Conservation (phyloP, 2,329 filamentous ascomycete species). For the Cryphonectria japonica region DNA sequence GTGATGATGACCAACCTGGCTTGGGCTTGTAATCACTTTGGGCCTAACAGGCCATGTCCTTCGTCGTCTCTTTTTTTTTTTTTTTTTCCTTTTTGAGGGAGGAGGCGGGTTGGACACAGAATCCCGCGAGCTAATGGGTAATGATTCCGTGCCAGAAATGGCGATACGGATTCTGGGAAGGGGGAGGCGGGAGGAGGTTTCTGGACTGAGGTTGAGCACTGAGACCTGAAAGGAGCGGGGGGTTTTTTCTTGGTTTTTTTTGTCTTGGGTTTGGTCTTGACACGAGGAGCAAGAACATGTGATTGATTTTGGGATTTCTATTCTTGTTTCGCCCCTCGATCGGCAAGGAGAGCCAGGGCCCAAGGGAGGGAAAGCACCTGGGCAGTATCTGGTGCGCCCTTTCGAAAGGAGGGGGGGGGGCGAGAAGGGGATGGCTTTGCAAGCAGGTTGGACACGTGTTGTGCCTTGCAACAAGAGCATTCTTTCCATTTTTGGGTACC, state of each 20-base stretch:
- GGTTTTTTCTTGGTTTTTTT: too few species aligned
- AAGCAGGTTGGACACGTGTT: not conserved
- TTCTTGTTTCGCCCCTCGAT: too few species aligned
- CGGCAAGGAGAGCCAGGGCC: not conserved
- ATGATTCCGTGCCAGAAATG: not conserved
- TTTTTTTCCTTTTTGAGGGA: not conserved
- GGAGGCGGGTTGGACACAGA: too few species aligned
- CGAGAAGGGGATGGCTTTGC: not conserved
- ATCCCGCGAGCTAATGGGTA: not conserved
- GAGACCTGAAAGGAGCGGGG: not conserved
- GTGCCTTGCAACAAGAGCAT: not conserved
- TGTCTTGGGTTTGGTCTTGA: not conserved
- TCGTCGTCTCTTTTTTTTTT: not conserved
- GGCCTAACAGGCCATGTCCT: not conserved
- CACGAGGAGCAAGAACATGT: too few species aligned
- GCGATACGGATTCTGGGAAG: not conserved
- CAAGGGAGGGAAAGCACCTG: not conserved
- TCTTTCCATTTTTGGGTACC: too few species aligned
- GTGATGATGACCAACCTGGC: conserved; percentile 8
- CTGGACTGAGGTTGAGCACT: not conserved
- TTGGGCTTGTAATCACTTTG: not conserved
- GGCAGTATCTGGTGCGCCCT: not conserved
- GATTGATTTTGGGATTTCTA: not conserved
- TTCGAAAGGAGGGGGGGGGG: not conserved
- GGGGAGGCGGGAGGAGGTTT: too few species aligned